phyloP scores from a whole-genome alignment of 306 rosid genomes.

The Arachis stenosperma region DNA sequence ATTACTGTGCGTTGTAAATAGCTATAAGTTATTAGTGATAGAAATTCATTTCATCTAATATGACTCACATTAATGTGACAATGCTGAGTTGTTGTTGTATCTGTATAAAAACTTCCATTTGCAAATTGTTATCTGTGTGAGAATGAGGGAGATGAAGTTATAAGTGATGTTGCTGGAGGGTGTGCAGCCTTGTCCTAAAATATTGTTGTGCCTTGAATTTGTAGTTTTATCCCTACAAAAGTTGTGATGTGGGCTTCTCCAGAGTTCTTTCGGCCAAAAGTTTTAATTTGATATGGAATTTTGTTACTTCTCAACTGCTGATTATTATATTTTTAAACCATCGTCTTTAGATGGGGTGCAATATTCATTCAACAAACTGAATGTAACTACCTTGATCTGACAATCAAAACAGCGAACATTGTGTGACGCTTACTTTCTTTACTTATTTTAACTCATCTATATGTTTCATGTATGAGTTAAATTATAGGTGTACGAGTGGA shows the following conservation, averaged over 20 bases:
- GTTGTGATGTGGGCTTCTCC: neutral
- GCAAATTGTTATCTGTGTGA: neutral
- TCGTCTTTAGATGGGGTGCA: neutral
- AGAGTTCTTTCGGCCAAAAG: no score
- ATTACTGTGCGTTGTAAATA: neutral
- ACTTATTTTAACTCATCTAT: slow-evolving; percentile 18
- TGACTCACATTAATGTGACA: no score
- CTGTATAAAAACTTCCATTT: neutral
- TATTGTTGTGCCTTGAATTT: neutral
- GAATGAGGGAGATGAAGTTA: neutral
- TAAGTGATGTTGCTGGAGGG: neutral
- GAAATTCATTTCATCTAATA: no score
- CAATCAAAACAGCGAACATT: slow-evolving; percentile 19
- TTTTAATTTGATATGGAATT: neutral
- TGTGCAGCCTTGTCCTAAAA: neutral
- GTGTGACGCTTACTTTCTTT: slow-evolving; percentile 15
- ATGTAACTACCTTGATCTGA: slow-evolving; percentile 11
- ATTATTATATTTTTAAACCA: neutral
- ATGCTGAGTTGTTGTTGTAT: no score
- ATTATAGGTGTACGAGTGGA: slow-evolving; percentile 25
- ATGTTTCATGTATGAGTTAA: neutral
- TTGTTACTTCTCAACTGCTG: neutral
- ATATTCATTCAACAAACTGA: neutral
- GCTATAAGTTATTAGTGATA: no score
- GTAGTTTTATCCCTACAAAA: neutral